Conservation (phyloP, 371 early-diverging fungal genomes). For the Choanephora cucurbitarum region DNA sequence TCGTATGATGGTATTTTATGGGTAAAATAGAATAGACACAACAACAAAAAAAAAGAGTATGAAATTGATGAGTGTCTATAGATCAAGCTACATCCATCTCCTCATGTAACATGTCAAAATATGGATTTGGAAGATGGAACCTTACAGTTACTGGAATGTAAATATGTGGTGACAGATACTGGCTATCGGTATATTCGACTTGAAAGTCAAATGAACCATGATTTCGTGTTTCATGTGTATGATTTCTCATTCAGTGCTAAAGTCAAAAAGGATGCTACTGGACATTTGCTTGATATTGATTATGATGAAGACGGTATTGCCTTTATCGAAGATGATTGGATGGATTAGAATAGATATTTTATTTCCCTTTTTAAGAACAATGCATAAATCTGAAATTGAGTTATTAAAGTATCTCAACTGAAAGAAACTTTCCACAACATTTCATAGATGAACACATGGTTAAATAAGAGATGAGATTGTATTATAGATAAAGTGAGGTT, state of each 20-base stretch:
- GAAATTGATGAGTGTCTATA: no score
- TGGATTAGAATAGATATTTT: no score
- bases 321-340: conserved; percentile 27
- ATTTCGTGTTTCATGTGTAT: conserved; percentile 40
- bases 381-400: no score
- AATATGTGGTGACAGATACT: conserved; percentile 41
- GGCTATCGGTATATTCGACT: conserved; percentile 54
- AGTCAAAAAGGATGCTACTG: conserved; percentile 39
- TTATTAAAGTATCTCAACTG: no score
- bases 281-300: conserved; percentile 36
- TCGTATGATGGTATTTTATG: conserved; percentile 49
- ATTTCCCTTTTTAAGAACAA: no score
- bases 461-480: no score
- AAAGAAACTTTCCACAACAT: no score
- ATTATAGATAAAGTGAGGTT: no score
- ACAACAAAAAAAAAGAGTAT: background rate
- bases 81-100: conserved; percentile 29
- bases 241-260: conserved; percentile 50
- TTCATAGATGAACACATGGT: no score
- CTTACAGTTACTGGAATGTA: conserved; percentile 31
- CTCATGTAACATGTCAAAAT: conserved; percentile 16
- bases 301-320: conserved; percentile 31
- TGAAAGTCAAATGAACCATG: conserved; percentile 35
- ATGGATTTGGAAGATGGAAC: conserved; percentile 7
- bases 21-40: conserved; percentile 28